Evolutionary conservation across 2,329 filamentous ascomycete genomes (phyloP).

Genomic region (Trichophyton rubrum): DNA sequence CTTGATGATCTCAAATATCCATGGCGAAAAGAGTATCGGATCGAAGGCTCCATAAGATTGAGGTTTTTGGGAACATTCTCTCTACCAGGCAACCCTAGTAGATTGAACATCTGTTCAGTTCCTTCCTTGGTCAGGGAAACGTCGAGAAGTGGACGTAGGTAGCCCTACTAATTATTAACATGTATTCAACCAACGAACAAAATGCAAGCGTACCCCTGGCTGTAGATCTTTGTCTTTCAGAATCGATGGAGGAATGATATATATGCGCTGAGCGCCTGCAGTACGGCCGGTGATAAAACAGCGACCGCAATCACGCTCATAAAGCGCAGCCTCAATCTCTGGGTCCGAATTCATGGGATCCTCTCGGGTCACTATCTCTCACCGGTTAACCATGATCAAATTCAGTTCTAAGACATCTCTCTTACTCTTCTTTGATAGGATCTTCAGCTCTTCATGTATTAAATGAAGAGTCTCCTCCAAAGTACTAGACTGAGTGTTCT

Average conservation of each 20-base stretch:
- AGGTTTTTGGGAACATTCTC: slow-evolving; percentile 8
- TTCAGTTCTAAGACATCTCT: background rate
- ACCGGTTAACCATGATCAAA: background rate
- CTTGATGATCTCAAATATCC: slow-evolving; percentile 7
- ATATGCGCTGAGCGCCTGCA: slow-evolving; percentile 3
- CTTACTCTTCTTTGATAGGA: slow-evolving; percentile 8
- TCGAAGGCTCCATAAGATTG: slow-evolving; percentile 5
- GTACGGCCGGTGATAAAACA: slow-evolving; percentile 9
- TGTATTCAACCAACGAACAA: background rate
- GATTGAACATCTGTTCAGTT: slow-evolving; percentile 6
- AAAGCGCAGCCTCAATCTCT: slow-evolving; percentile 9
- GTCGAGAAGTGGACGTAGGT: slow-evolving; percentile 8
- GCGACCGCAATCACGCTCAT: slow-evolving; percentile 7
- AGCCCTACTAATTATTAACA: slow-evolving; percentile 5
- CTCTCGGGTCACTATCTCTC: slow-evolving; percentile 3
- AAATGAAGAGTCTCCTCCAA: slow-evolving; percentile 8
- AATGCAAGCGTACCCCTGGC: slow-evolving; percentile 5
- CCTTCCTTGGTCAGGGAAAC: background rate
- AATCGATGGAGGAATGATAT: slow-evolving; percentile 11
- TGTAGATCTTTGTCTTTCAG: slow-evolving; percentile 7
- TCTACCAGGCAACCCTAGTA: background rate
- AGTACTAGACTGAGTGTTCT: background rate
- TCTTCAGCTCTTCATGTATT: slow-evolving; percentile 1
- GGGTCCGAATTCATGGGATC: background rate
- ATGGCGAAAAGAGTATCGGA: background rate